These are phyloP conservation scores for Wickerhamiella spandovensis DNA, from an alignment of 805 yeast species.

Conservation along the genomic window DNA sequence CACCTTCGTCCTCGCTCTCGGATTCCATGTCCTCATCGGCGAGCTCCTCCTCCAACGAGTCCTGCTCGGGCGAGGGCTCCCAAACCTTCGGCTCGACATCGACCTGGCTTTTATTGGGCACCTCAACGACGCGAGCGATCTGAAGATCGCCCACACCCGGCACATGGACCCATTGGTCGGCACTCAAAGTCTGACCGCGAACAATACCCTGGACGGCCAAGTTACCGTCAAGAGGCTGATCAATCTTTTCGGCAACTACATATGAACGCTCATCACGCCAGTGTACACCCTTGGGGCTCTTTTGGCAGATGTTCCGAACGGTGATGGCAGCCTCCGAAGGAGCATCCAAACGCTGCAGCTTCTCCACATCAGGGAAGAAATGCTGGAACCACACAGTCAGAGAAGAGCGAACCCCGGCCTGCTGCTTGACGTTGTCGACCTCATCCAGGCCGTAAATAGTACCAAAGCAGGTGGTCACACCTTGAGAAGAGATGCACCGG, in stretches of 20 bases:
- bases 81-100: constrained; percentile 21
- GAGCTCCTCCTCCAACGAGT: constrained; percentile 18
- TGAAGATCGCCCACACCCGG: constrained; percentile 88
- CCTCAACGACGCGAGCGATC: constrained; percentile 46
- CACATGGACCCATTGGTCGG: constrained; percentile 66
- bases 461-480: constrained; percentile 71
- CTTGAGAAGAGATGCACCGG: constrained; percentile 82
- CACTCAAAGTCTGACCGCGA: constrained; percentile 60
- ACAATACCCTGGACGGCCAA: constrained; percentile 68
- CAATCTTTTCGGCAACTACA: constrained; percentile 55
- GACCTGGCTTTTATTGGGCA: constrained; percentile 17
- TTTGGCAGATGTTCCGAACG: constrained; percentile 67
- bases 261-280: constrained; percentile 96
- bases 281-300: constrained; percentile 65
- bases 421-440: constrained; percentile 62
- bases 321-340: constrained; percentile 60
- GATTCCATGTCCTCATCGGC: constrained; percentile 21
- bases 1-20: constrained; percentile 17
- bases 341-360: constrained; percentile 56
- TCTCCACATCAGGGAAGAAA: constrained; percentile 71
- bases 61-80: constrained; percentile 21
- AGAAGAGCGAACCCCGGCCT: constrained; percentile 52
- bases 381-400: constrained; percentile 53
- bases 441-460: constrained; percentile 61
- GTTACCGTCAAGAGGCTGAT: constrained; percentile 28